Evolutionary conservation across 306 rosid species (phyloP).

Genomic region (Echinosophora koreensis): DNA sequence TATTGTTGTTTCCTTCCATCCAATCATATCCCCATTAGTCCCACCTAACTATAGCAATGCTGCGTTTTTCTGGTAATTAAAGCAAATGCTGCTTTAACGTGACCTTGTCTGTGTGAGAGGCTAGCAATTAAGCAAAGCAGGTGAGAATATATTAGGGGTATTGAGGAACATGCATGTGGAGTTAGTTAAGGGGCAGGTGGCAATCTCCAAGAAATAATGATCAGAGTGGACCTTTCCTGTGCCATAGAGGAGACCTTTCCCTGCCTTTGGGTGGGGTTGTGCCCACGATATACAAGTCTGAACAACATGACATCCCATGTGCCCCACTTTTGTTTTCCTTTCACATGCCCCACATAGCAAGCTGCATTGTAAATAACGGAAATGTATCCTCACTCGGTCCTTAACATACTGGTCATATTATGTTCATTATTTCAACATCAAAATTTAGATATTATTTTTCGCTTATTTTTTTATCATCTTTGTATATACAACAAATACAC

Average conservation of each 20-base stretch:
- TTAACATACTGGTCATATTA: too few species aligned
- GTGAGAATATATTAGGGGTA: conserved; percentile 25
- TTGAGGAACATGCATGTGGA: conserved; percentile 44
- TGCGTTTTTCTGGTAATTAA: background rate
- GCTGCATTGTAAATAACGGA: background rate
- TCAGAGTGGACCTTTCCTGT: conserved; percentile 1
- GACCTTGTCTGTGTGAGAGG: background rate
- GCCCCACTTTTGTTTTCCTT: background rate
- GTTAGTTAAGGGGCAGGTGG: conserved; percentile 23
- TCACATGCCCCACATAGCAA: conserved; percentile 31
- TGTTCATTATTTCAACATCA: too few species aligned
- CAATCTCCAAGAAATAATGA: background rate
- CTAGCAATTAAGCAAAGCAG: conserved; percentile 15
- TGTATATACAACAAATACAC: too few species aligned
- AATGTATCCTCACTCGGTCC: too few species aligned
- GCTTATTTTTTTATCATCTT: too few species aligned
- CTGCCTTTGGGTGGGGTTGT: background rate
- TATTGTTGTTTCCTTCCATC: background rate
- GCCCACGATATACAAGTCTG: background rate
- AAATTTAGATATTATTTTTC: too few species aligned
- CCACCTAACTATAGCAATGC: background rate
- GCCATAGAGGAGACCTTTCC: background rate
- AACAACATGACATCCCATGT: conserved; percentile 35
- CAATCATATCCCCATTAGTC: background rate
- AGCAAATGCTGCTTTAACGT: background rate